Base-by-base conservation (phyloP, 2,329 filamentous ascomycete species). In the Arthrobotrys conoides region DNA sequence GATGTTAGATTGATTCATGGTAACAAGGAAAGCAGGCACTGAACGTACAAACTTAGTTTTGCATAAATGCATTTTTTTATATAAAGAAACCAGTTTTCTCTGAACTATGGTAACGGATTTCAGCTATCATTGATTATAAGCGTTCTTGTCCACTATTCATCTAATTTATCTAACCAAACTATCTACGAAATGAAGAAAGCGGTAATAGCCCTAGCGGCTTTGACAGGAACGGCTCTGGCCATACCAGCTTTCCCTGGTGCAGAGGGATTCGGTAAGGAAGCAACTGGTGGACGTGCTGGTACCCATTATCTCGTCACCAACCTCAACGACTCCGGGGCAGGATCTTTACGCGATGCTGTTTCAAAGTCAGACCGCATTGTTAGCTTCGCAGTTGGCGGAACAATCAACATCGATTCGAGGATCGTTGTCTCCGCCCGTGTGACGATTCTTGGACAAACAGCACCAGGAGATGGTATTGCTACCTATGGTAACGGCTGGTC, bases 401-500 rank as follows among this genome's bases (percentile, higher is more conserved):
- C 87, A 1, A 87, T 88, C 76, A 86, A 86, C 41, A 87, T 88
- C 67, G 83, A 82, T 5, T 84, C 84, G 1, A 85, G 87, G 14
- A 83, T 88, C 8, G 85, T 87, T 2, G 86, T 88, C 14, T 83
- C 82, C 10, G 86, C 86, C 71, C 86, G 86, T 49, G 84, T 88
- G 30, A 86, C 85, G 20, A 87, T 88, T 67, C 85, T 87, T 0
- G 87, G 87, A 3, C 87, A 88, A 82, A 88, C 87, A 0, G 87
- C 86, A 6, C 87, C 85, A 0, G 86, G 87, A 4, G 86, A 84
- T 24, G 86, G 85, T 14, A 86, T 88, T 49, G 87, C 87, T 0
- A 84, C 88, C 0, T 88, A 88, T 73, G 87, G 87, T n/a, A 87
- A 88, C 79, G 87, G 87, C 0, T 85, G 85, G 84, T 87, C 86